Conservation (phyloP, 331 rosid species). For the Malus hybrid region DNA sequence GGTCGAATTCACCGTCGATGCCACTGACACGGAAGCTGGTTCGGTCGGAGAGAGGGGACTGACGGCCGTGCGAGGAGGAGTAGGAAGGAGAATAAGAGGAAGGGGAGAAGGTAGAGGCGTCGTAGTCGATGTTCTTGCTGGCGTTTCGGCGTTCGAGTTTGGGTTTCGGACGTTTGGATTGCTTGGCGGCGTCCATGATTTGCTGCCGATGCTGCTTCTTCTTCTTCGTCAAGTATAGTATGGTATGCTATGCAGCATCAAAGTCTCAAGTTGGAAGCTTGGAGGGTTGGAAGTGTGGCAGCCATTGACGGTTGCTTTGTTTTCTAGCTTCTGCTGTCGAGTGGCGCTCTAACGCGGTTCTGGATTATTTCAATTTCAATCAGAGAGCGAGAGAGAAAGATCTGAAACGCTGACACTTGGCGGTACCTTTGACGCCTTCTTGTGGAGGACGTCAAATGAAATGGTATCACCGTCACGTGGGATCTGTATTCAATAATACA, state of each 20-base stretch:
- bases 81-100: slow-evolving; percentile 1
- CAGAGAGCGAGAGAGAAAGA: background rate
- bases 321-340: background rate
- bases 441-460: no score
- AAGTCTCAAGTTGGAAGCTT: background rate
- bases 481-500: accelerated
- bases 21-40: slow-evolving; percentile 44
- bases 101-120: slow-evolving; percentile 16
- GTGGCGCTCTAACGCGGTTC: background rate
- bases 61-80: slow-evolving; percentile 9
- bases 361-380: background rate
- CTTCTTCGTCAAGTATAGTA: background rate
- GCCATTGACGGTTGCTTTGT: background rate
- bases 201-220: background rate
- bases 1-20: slow-evolving; percentile 53
- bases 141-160: slow-evolving; percentile 53
- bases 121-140: slow-evolving; percentile 31
- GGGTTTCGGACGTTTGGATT: slow-evolving; percentile 13
- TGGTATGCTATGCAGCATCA: background rate
- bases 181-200: slow-evolving; percentile 30
- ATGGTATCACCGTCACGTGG: no score
- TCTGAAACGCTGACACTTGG: background rate
- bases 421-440: background rate
- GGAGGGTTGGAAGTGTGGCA: background rate
- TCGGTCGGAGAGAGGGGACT: slow-evolving; percentile 7